Evolutionary conservation across 805 yeast species (phyloP).

Genomic region (Yarrowia deformans): DNA sequence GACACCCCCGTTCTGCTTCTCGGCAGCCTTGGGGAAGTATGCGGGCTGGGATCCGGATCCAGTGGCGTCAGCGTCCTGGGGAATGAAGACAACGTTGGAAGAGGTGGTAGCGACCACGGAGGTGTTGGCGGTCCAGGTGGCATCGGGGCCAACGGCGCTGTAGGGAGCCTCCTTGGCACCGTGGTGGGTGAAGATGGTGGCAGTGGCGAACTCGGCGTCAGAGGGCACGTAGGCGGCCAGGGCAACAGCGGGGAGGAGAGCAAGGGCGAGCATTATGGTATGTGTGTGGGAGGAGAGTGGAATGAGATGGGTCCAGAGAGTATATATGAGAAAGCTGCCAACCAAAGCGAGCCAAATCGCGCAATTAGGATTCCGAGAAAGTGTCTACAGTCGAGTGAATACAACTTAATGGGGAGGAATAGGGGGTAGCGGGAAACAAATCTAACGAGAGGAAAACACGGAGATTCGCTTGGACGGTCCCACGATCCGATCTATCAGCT

Average conservation of each 20-base stretch:
- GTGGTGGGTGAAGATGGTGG: constrained; percentile 15
- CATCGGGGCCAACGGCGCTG: constrained; percentile 24
- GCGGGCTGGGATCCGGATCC: constrained; percentile 27
- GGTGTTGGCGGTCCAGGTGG: constrained; percentile 16
- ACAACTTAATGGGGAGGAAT: background rate
- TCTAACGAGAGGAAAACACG: background rate
- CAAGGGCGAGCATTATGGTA: constrained; percentile 32
- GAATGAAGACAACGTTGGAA: background rate
- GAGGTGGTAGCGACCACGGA: constrained; percentile 2
- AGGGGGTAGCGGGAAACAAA: background rate
- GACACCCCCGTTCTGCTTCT: constrained; percentile 30
- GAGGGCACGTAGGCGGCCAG: constrained; percentile 36
- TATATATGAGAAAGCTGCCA: constrained; percentile 31
- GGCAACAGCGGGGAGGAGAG: constrained; percentile 35
- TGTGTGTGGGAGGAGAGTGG: constrained; percentile 4
- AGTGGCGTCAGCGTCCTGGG: constrained; percentile 26
- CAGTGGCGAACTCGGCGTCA: constrained; percentile 31
- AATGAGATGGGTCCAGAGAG: constrained; percentile 26
- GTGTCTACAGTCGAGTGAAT: background rate
- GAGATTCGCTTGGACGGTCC: background rate
- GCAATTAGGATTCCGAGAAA: constrained; percentile 36
- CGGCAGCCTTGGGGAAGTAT: constrained; percentile 37
- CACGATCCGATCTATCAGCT: background rate
- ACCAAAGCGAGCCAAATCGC: constrained; percentile 29
- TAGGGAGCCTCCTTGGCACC: constrained; percentile 36